A percentile compares a stretch with the other conserved stretches of the same genome.
These are phyloP conservation scores for Lotus japonicus DNA, from an alignment of 306 rosid species.

Conservation along the genomic window DNA sequence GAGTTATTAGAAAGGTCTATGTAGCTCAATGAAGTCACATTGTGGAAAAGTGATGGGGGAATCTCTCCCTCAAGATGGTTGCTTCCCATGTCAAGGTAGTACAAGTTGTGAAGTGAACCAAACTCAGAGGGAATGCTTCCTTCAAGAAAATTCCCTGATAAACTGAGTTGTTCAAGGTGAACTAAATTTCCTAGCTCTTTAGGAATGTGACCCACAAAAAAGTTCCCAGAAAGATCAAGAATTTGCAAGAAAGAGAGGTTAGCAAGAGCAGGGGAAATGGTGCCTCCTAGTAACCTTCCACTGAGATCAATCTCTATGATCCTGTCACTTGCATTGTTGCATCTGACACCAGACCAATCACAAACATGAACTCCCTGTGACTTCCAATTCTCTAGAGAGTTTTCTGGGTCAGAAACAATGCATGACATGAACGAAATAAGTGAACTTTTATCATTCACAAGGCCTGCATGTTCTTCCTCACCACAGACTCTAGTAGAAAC, in stretches of 20 bases:
- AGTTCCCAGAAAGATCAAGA: constrained; percentile 76
- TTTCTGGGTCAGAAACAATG: constrained; percentile 61
- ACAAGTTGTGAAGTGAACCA: constrained; percentile 55
- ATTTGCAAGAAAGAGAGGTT: constrained; percentile 60
- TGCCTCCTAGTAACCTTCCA: constrained; percentile 53
- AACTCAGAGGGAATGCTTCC: constrained; percentile 54
- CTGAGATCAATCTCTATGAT: constrained; percentile 76
- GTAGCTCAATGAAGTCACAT: constrained; percentile 59
- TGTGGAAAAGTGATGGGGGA: constrained; percentile 67
- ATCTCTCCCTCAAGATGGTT: constrained; percentile 60
- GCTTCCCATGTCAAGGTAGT: constrained; percentile 70
- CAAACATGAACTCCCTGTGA: constrained; percentile 45
- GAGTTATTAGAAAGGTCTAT: constrained; percentile 82
- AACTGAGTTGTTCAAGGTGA: constrained; percentile 53
- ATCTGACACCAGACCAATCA: constrained; percentile 66
- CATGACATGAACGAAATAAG: constrained; percentile 66
- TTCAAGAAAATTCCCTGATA: constrained; percentile 51
- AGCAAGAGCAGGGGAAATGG: constrained; percentile 63
- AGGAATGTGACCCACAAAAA: constrained; percentile 64
- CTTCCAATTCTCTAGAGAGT: constrained; percentile 51
- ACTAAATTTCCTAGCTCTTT: constrained; percentile 52
- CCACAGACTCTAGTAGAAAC: constrained; percentile 20
- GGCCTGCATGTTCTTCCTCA: constrained; percentile 26
- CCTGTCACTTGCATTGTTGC: constrained; percentile 50
- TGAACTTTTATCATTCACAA: constrained; percentile 41